Evolutionary conservation across 139 green algal genomes (phyloP), one percentile per base, ranked within the genome.

Genomic region (Picochlorum sp.): DNA sequence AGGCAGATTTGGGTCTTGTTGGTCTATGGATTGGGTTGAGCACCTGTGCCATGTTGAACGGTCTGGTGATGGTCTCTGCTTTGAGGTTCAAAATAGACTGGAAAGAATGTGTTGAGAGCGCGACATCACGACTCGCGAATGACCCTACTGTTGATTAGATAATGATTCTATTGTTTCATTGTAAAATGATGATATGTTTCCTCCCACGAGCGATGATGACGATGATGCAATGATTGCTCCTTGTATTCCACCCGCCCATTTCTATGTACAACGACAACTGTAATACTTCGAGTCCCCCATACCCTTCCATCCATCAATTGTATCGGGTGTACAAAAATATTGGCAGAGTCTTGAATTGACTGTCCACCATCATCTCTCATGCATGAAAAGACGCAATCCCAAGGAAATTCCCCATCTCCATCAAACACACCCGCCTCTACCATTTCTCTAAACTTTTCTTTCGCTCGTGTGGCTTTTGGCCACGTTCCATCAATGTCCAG

Each of bases 11-110:
- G 63, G 82, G 70, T 2, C 47, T 80, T 15, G n/a, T 68, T 24
- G 83, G 83, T 10, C 72, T 90, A 20, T 90, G 79, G 79, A 44
- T 58, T 1, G 83, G 80, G 3, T 45, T 90, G 23, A 56, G 76
- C 11, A 18, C 49, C 7, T 50, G 54, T 18, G 41, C 30, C 15
- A 30, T 28, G 20, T 60, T 70, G n/a, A 45, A 52, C 13, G 49
- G 23, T 4, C 14, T 63, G 1, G 21, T 24, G 0, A 59, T 70
- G 64, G 15, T 14, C 0, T n/a, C 30, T n/a, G 28, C 59, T 4
- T 59, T 69, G 18, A 24, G 0, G 14, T 24, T 18, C 13, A 31
- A 15, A 21, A 51, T 63, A 8, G 23, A 70, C 24, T 70, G 64
- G 64, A 23, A 60, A 15, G 26, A 51, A 20, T 21, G 49, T n/a